phyloP scores from a whole-genome alignment of 2,329 filamentous ascomycete genomes.

The Tolypocladium album region DNA sequence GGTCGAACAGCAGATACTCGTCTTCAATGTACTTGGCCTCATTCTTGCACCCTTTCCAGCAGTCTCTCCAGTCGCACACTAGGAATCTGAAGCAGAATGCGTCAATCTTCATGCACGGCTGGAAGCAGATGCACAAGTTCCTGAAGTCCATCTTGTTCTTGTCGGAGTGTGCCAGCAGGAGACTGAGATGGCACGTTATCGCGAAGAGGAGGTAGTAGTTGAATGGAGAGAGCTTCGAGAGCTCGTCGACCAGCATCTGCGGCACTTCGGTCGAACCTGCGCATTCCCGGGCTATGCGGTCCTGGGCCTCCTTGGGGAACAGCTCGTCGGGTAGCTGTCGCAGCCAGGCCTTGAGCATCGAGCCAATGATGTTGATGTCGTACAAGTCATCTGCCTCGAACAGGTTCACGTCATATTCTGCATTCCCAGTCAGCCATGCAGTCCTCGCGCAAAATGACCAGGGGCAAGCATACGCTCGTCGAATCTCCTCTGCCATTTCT shows the following conservation, averaged over 20 bases:
- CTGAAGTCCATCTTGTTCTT: conserved; percentile 98
- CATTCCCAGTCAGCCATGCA: conserved; percentile 5
- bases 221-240: conserved; percentile 89
- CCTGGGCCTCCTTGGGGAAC: conserved; percentile 75
- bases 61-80: conserved; percentile 90
- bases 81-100: conserved; percentile 91
- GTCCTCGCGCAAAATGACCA: not conserved
- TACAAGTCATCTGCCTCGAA: conserved; percentile 82
- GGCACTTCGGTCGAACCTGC: conserved; percentile 70
- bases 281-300: conserved; percentile 70
- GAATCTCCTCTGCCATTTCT: conserved; percentile 87
- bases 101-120: conserved; percentile 94
- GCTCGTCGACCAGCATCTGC: conserved; percentile 77
- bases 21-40: conserved; percentile 70
- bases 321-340: conserved; percentile 90
- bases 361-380: conserved; percentile 93
- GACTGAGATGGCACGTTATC: conserved; percentile 89
- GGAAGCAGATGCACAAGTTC: conserved; percentile 93
- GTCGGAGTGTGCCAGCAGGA: conserved; percentile 81
- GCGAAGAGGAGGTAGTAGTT: conserved; percentile 97
- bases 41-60: conserved; percentile 92
- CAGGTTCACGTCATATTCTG: conserved; percentile 80
- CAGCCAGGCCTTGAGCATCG: conserved; percentile 93
- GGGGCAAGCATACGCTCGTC: conserved; percentile 55
- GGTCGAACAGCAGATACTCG: conserved; percentile 51